These are phyloP conservation scores for Fusarium pseudocircinatum DNA, from an alignment of 2,329 filamentous ascomycete species.

Conservation along the genomic window DNA sequence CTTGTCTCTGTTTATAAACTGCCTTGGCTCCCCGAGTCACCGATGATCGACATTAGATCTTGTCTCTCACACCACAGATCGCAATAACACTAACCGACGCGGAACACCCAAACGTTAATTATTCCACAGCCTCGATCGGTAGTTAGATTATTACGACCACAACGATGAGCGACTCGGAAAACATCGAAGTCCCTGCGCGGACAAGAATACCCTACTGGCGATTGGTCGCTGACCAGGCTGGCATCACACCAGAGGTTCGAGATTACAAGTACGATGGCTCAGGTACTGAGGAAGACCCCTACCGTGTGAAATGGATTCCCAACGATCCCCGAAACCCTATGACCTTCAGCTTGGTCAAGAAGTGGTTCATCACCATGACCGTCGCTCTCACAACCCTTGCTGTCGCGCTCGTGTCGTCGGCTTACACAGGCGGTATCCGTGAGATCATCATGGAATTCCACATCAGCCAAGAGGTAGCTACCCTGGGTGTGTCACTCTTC, in stretches of 20 bases:
- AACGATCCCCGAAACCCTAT: constrained; percentile 34
- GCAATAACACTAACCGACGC: not conserved
- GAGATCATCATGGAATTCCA: constrained; percentile 29
- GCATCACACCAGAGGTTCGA: constrained; percentile 29
- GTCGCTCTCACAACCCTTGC: constrained; percentile 29
- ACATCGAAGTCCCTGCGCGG: constrained; percentile 27
- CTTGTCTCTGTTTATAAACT: constrained; percentile 14
- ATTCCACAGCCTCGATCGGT: not conserved
- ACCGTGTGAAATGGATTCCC: constrained; percentile 34
- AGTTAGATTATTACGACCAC: not conserved
- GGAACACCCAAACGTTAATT: not conserved
- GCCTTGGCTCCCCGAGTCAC: constrained; percentile 4
- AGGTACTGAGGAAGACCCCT: constrained; percentile 32
- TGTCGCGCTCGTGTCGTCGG: constrained; percentile 31
- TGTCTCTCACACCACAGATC: not conserved
- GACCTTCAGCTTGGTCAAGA: constrained; percentile 22
- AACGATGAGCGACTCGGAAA: constrained; percentile 26
- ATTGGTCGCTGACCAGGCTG: constrained; percentile 28
- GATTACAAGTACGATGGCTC: constrained; percentile 34
- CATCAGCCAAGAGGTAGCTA: constrained; percentile 33
- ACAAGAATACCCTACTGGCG: constrained; percentile 33
- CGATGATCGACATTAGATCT: constrained; percentile 6
- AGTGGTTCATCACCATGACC: constrained; percentile 36
- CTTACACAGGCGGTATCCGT: constrained; percentile 29
- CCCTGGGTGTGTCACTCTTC: constrained; percentile 33